A percentile compares a stretch with the other conserved stretches of the same genome.
These are phyloP conservation scores for Zopfochytrium polystomum DNA, from an alignment of 371 early-diverging fungal species.

Conservation along the genomic window DNA sequence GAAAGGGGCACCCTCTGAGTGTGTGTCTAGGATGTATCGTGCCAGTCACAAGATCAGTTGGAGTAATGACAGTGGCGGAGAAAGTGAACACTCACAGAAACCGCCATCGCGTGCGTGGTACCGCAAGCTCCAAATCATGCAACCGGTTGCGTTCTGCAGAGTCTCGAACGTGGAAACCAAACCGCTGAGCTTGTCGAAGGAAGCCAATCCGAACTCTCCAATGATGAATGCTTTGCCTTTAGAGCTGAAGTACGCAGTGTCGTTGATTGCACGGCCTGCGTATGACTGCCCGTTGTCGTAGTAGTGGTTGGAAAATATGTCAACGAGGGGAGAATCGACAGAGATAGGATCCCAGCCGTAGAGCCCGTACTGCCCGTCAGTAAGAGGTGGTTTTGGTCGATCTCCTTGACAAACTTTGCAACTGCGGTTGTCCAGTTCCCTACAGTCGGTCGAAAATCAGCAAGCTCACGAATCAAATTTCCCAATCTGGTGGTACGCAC, in stretches of 20 bases:
- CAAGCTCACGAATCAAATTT: too few species aligned
- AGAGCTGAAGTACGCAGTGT: not conserved
- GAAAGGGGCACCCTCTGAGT: conserved; percentile 28
- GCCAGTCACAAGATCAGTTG: not conserved
- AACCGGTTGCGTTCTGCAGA: conserved; percentile 32
- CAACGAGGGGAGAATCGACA: conserved; percentile 18
- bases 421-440: too few species aligned
- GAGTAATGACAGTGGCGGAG: not conserved
- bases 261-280: not conserved
- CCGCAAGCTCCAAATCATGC: conserved; percentile 22
- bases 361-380: conserved; percentile 29
- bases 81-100: conserved; percentile 24
- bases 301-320: conserved; percentile 20
- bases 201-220: conserved; percentile 30
- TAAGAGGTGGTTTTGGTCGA: too few species aligned
- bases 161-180: conserved; percentile 23
- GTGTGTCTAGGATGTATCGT: conserved; percentile 21
- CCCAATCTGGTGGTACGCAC: too few species aligned
- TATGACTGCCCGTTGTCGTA: too few species aligned
- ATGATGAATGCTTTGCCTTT: conserved; percentile 34
- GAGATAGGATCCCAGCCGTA: conserved; percentile 20
- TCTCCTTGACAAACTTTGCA: too few species aligned
- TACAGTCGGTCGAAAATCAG: too few species aligned
- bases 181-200: not conserved
- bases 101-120: conserved; percentile 30